phyloP scores from a whole-genome alignment of 2,329 filamentous ascomycete genomes.

The Zasmidium angulare region DNA sequence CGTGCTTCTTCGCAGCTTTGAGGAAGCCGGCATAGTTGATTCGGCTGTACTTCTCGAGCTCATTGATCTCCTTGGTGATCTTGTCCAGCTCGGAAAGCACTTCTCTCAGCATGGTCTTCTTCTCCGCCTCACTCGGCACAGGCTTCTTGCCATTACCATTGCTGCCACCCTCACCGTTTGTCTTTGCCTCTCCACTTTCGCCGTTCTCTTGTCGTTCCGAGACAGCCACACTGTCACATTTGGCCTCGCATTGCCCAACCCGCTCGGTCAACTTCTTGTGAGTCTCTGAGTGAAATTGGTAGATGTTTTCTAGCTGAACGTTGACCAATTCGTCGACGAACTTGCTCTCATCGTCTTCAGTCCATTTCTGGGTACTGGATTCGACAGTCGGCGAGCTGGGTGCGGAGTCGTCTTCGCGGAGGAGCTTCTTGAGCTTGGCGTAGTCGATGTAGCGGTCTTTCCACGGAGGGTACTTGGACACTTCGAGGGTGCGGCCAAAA shows the following conservation, averaged over 20 bases:
- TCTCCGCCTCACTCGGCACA: constrained; percentile 41
- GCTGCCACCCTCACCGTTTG: constrained; percentile 15
- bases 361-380: constrained; percentile 69
- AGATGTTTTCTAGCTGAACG: constrained; percentile 91
- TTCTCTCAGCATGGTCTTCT: constrained; percentile 60
- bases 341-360: constrained; percentile 85
- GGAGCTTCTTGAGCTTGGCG: constrained; percentile 81
- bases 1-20: constrained; percentile 99
- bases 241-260: constrained; percentile 67
- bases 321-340: constrained; percentile 97
- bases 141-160: constrained; percentile 37
- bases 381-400: constrained; percentile 46
- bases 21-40: constrained; percentile 98
- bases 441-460: constrained; percentile 95
- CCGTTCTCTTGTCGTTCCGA: constrained; percentile 36
- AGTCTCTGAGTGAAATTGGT: constrained; percentile 81
- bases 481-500: constrained; percentile 84
- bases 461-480: constrained; percentile 82
- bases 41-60: constrained; percentile 91
- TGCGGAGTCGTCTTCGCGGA: constrained; percentile 66
- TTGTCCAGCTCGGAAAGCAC: constrained; percentile 77
- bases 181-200: constrained; percentile 6
- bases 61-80: constrained; percentile 87
- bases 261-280: constrained; percentile 79
- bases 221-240: constrained; percentile 58